Evolutionary conservation across 768 basidiomycete species (phyloP).

Genomic region (Cystobasidiopsis lactophilus): DNA sequence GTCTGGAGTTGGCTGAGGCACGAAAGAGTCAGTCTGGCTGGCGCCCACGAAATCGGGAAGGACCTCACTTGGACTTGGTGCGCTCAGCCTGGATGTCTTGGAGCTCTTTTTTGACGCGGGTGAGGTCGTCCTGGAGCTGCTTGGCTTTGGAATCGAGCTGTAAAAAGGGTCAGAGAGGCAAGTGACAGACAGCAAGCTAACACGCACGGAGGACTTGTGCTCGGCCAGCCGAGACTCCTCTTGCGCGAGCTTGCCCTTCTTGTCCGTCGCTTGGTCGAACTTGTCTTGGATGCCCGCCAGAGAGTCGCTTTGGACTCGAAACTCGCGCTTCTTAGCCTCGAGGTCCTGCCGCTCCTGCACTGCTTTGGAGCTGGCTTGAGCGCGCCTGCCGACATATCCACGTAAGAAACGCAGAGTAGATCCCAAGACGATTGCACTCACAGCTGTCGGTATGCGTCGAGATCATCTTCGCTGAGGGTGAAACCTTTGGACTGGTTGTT

Average conservation of each 20-base stretch:
- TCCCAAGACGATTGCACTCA: constrained; percentile 26
- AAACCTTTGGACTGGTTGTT: constrained; percentile 46
- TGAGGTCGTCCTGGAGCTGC: constrained; percentile 39
- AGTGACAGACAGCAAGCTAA: not conserved
- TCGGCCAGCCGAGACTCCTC: constrained; percentile 22
- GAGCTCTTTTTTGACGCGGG: constrained; percentile 46
- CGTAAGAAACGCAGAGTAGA: not conserved
- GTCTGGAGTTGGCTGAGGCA: constrained; percentile 54
- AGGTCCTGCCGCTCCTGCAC: constrained; percentile 70
- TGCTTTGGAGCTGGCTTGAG: constrained; percentile 51
- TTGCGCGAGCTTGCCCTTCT: constrained; percentile 29
- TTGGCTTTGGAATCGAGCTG: constrained; percentile 36
- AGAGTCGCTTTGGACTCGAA: constrained; percentile 46
- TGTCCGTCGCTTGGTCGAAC: constrained; percentile 41
- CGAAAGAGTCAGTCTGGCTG: not conserved
- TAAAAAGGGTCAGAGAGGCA: not conserved
- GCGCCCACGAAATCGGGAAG: not conserved
- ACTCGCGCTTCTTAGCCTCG: constrained; percentile 56
- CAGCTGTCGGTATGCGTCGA: constrained; percentile 71
- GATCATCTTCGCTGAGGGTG: constrained; percentile 55
- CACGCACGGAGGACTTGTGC: constrained; percentile 39
- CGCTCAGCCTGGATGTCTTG: constrained; percentile 71
- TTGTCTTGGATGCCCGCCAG: constrained; percentile 46
- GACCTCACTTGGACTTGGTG: constrained; percentile 48
- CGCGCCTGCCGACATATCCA: constrained; percentile 36